Conservation (phyloP, 805 yeast species). For the Teunomyces funiuensis region DNA sequence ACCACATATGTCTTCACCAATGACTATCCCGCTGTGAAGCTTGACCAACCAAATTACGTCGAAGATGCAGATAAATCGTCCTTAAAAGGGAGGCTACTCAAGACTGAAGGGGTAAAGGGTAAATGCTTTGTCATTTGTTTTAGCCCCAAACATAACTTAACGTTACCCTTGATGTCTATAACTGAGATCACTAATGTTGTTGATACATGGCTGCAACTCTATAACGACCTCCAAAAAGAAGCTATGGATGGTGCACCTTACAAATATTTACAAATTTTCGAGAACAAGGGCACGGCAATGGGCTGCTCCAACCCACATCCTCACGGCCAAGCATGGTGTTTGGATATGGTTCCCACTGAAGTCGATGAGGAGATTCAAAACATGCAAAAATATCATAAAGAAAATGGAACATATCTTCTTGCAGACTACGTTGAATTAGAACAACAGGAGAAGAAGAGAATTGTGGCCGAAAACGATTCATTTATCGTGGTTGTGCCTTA, state of each 20-base stretch:
- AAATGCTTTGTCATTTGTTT: slow-evolving; percentile 72
- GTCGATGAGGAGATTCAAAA: slow-evolving; percentile 57
- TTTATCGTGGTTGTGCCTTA: slow-evolving; percentile 72
- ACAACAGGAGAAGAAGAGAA: slow-evolving; percentile 47
- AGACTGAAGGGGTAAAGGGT: slow-evolving; percentile 61
- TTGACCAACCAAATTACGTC: slow-evolving; percentile 50
- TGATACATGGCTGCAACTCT: slow-evolving; percentile 59
- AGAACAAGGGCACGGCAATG: slow-evolving; percentile 77
- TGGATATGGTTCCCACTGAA: slow-evolving; percentile 64
- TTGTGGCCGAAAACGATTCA: slow-evolving; percentile 59
- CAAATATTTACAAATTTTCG: slow-evolving; percentile 69
- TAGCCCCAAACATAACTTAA: slow-evolving; percentile 65
- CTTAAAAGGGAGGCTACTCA: slow-evolving; percentile 46
- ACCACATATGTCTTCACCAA: slow-evolving; percentile 62
- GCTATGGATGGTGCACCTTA: slow-evolving; percentile 42
- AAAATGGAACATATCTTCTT: slow-evolving; percentile 48
- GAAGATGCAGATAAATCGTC: slow-evolving; percentile 12
- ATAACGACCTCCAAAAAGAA: slow-evolving; percentile 42
- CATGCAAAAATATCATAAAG: slow-evolving; percentile 46
- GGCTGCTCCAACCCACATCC: slow-evolving; percentile 84
- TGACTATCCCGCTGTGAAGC: slow-evolving; percentile 69
- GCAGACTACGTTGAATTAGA: slow-evolving; percentile 64
- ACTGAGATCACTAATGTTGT: slow-evolving; percentile 50
- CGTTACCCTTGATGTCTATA: slow-evolving; percentile 59
- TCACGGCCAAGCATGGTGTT: slow-evolving; percentile 81